A percentile compares a stretch with the other conserved stretches of the same genome.
These are phyloP conservation scores for Gloeostereum incarnatum DNA, from an alignment of 768 basidiomycete species.

Conservation along the genomic window DNA sequence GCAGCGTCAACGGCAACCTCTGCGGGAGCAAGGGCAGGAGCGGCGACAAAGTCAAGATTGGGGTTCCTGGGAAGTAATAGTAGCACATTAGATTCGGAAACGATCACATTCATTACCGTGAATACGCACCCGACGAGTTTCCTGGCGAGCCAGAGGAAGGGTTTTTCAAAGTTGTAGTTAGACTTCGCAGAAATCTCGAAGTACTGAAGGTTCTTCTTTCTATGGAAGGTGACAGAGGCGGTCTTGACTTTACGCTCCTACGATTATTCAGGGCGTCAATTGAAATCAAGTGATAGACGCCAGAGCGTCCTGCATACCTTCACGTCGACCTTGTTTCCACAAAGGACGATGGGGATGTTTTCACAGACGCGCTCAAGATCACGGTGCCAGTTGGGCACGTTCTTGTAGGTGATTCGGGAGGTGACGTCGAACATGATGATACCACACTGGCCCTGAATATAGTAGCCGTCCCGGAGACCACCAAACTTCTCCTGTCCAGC, in stretches of 20 bases:
- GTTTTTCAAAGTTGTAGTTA: conserved; percentile 99
- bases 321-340: conserved; percentile 99
- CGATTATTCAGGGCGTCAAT: conserved; percentile 6
- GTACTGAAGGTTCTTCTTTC: conserved; percentile 99
- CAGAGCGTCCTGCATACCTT: conserved; percentile 85
- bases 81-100: conserved; percentile 1
- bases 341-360: conserved; percentile 98
- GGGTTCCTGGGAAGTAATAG: conserved; percentile 49
- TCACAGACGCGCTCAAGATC: conserved; percentile 99
- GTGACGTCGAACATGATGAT: conserved; percentile 99
- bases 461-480: conserved; percentile 94
- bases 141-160: conserved; percentile 98
- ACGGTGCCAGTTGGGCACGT: conserved; percentile 99
- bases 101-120: neutral
- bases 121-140: conserved; percentile 87
- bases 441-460: conserved; percentile 97
- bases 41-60: conserved; percentile 89
- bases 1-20: conserved; percentile 77
- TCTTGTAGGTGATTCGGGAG: conserved; percentile 99
- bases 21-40: conserved; percentile 90
- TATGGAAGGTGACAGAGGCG: conserved; percentile 96
- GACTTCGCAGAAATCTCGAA: conserved; percentile 99
- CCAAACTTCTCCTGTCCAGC: conserved; percentile 99
- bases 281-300: conserved; percentile 3
- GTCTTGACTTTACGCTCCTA: conserved; percentile 99